phyloP scores from a whole-genome alignment of 2,329 filamentous ascomycete species.

The Aureobasidium sp. region DNA sequence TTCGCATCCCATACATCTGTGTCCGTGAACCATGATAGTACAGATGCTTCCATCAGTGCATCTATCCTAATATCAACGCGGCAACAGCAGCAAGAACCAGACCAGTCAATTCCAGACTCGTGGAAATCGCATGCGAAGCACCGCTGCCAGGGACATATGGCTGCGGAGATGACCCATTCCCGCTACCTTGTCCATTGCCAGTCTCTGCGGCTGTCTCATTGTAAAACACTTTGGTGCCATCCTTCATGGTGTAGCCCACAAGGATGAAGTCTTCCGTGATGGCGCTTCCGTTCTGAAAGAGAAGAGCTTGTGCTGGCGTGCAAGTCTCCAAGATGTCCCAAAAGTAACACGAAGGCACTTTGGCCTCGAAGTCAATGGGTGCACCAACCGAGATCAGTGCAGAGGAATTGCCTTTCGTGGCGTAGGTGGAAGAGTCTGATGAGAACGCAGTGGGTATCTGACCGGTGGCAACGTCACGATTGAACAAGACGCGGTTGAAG shows the following conservation, averaged over 20 bases:
- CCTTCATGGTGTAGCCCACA: not conserved
- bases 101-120: not conserved
- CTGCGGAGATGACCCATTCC: not conserved
- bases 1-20: not conserved
- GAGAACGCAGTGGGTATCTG: slow-evolving; percentile 33
- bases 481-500: slow-evolving; percentile 46
- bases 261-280: slow-evolving; percentile 40
- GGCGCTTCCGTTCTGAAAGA: slow-evolving; percentile 40
- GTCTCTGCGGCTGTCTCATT: not conserved
- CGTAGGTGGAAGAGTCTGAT: slow-evolving; percentile 23
- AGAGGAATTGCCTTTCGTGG: not conserved
- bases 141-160: not conserved
- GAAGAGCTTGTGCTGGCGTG: slow-evolving; percentile 37
- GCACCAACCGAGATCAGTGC: not conserved
- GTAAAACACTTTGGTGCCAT: not conserved
- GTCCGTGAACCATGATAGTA: not conserved
- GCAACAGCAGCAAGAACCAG: not conserved
- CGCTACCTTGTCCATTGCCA: not conserved
- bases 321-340: slow-evolving; percentile 35
- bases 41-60: too few species aligned
- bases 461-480: slow-evolving; percentile 51
- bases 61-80: not conserved
- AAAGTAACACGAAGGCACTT: slow-evolving; percentile 35
- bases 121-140: not conserved
- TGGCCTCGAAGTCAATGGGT: not conserved